phyloP scores from a whole-genome alignment of 768 basidiomycete genomes.

The Leccinum olivaceopallidum region DNA sequence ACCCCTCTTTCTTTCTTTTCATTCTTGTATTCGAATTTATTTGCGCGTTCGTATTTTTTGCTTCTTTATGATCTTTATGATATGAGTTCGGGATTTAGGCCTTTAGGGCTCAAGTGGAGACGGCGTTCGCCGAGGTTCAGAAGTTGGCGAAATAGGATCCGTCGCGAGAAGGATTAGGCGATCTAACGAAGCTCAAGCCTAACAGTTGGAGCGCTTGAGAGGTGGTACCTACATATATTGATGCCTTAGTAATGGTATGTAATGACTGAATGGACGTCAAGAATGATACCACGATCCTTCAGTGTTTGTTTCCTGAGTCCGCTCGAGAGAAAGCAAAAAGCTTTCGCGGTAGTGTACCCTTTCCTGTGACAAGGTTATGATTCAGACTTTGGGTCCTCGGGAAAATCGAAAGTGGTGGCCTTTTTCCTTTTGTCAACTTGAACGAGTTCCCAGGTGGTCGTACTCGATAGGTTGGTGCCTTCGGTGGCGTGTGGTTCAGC shows the following conservation, averaged over 20 bases:
- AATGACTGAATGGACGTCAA: constrained; percentile 24
- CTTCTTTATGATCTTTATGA: constrained; percentile 16
- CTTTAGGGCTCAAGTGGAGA: constrained; percentile 46
- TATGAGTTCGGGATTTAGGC: constrained; percentile 29
- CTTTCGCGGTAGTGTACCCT: constrained; percentile 74
- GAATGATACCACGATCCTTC: constrained; percentile 52
- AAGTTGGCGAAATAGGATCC: constrained; percentile 16
- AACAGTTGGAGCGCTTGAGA: constrained; percentile 26
- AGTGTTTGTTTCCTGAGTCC: constrained; percentile 69
- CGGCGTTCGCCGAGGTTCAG: constrained; percentile 41
- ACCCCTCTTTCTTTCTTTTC: neutral
- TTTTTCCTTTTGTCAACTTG: constrained; percentile 70
- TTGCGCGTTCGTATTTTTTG: neutral
- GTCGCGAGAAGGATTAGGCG: constrained; percentile 14
- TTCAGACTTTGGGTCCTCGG: constrained; percentile 72
- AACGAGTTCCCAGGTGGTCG: constrained; percentile 72
- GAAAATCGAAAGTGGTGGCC: constrained; percentile 78
- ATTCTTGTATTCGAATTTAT: neutral
- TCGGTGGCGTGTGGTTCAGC: constrained; percentile 57
- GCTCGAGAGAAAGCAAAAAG: constrained; percentile 82
- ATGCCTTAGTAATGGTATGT: constrained; percentile 33
- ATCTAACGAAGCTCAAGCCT: constrained; percentile 20
- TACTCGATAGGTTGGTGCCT: constrained; percentile 69
- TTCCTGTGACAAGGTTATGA: constrained; percentile 42
- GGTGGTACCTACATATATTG: constrained; percentile 42